phyloP scores from a whole-genome alignment of 352 stramenopile species.

The Globisporangium okanoganense region DNA sequence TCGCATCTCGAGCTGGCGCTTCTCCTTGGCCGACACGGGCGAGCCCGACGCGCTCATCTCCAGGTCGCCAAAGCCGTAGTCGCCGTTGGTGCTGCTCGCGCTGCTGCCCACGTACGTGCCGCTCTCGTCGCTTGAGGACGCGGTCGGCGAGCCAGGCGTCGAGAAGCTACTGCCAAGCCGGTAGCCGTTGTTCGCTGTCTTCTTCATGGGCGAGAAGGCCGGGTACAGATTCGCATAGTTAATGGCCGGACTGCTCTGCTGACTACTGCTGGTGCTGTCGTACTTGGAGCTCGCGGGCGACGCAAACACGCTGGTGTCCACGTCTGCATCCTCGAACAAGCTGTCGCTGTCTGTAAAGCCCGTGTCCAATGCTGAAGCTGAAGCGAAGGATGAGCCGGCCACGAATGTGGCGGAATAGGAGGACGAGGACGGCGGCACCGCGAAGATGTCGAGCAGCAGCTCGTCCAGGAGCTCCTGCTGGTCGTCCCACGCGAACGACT shows the following conservation, averaged over 20 bases:
- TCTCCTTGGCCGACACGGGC: conserved; percentile 9
- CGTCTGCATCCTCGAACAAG: background rate
- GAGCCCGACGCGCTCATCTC: conserved; percentile 1
- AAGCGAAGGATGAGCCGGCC: too few relatives aligned
- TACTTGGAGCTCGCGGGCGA: conserved; percentile 2
- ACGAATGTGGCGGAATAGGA: too few relatives aligned
- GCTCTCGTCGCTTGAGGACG: conserved; percentile 11
- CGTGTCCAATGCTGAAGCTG: background rate
- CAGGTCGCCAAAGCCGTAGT: background rate
- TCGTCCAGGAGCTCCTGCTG: background rate
- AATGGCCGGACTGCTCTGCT: background rate
- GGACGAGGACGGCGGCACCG: background rate
- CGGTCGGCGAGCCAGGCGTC: background rate
- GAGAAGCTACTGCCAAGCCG: background rate
- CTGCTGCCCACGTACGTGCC: background rate
- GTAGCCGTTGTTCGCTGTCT: background rate
- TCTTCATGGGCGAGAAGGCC: background rate
- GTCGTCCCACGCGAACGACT: background rate
- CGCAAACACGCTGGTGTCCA: background rate
- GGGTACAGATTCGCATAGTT: background rate
- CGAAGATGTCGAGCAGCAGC: conserved; percentile 1
- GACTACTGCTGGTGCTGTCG: background rate
- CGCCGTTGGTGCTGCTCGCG: too few relatives aligned
- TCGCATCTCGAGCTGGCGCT: conserved; percentile 20
- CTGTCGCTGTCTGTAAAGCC: background rate